A percentile compares a stretch with the other conserved stretches of the same genome.
phyloP scores from a whole-genome alignment of 805 yeast species.

The Wickerhamomyces strasburgensis region DNA sequence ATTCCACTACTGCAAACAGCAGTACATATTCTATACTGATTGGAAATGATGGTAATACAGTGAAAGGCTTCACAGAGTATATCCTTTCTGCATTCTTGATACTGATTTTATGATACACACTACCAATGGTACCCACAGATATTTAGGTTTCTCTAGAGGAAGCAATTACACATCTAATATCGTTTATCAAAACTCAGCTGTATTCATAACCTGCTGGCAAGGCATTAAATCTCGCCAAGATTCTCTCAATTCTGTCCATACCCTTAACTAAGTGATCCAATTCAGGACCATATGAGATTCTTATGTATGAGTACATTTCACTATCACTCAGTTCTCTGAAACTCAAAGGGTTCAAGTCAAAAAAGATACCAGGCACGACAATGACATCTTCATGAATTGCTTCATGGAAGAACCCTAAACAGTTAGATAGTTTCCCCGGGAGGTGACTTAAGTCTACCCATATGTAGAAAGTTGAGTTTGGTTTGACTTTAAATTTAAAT shows the following conservation, averaged over 20 bases:
- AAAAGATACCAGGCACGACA: slow-evolving; percentile 59
- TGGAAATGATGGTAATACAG: too few relatives aligned
- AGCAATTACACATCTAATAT: too few relatives aligned
- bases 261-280: slow-evolving; percentile 44
- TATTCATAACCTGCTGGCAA: slow-evolving; percentile 30
- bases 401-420: slow-evolving; percentile 60
- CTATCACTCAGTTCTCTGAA: slow-evolving; percentile 46
- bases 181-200: too few relatives aligned
- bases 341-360: slow-evolving; percentile 51
- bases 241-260: slow-evolving; percentile 55
- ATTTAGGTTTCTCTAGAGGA: too few relatives aligned
- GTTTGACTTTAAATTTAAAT: slow-evolving; percentile 43
- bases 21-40: too few relatives aligned
- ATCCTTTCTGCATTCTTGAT: too few relatives aligned
- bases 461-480: slow-evolving; percentile 54
- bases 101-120: too few relatives aligned
- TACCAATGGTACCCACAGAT: too few relatives aligned
- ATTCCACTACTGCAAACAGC: too few relatives aligned
- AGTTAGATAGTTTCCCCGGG: slow-evolving; percentile 51
- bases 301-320: slow-evolving; percentile 53
- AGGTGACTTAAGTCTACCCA: slow-evolving; percentile 54
- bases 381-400: slow-evolving; percentile 55
- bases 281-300: slow-evolving; percentile 60
- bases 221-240: slow-evolving; percentile 38
- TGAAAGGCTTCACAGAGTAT: too few relatives aligned